Percentiles rank a stretch among this genome's conserved stretches.
Conservation (phyloP, 1,284 basidiomycete species). For the Athelia psychrophila region DNA sequence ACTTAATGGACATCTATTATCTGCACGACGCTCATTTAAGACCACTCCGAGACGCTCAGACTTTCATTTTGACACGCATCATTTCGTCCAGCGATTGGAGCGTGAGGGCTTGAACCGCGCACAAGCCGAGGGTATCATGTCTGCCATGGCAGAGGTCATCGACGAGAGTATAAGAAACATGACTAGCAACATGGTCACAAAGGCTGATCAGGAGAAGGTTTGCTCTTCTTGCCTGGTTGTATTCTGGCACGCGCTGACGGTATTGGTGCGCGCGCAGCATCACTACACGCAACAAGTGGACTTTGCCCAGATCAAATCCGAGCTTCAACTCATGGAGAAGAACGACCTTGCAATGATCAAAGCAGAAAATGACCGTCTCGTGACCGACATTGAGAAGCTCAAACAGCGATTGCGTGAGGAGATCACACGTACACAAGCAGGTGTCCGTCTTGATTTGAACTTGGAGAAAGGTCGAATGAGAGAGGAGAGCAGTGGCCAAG, state of each 20-base stretch:
- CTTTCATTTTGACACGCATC: conserved; percentile 93
- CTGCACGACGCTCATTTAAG: neutral
- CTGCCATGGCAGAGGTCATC: conserved; percentile 91
- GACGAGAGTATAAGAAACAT: conserved; percentile 94
- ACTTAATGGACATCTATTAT: neutral
- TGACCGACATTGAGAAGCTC: conserved; percentile 92
- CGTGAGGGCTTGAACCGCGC: conserved; percentile 82
- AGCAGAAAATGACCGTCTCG: conserved; percentile 90
- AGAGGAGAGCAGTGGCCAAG: conserved; percentile 91
- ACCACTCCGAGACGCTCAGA: conserved; percentile 17
- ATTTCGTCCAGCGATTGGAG: conserved; percentile 88
- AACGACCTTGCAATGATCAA: conserved; percentile 97
- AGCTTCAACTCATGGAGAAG: conserved; percentile 95
- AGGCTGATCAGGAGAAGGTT: conserved; percentile 93
- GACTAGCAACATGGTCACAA: conserved; percentile 92
- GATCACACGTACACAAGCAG: conserved; percentile 89
- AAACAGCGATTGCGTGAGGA: conserved; percentile 94
- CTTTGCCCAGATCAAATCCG: conserved; percentile 95
- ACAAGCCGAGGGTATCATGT: conserved; percentile 95
- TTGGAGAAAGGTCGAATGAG: conserved; percentile 96
- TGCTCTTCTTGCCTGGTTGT: too few species aligned
- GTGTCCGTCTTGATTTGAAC: conserved; percentile 94
- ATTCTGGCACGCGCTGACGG: too few species aligned
- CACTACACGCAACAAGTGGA: conserved; percentile 97
- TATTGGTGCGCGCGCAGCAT: conserved; percentile 47